phyloP scores from a whole-genome alignment of 345 rosid genomes.

The Gynandropsis gynandra region DNA sequence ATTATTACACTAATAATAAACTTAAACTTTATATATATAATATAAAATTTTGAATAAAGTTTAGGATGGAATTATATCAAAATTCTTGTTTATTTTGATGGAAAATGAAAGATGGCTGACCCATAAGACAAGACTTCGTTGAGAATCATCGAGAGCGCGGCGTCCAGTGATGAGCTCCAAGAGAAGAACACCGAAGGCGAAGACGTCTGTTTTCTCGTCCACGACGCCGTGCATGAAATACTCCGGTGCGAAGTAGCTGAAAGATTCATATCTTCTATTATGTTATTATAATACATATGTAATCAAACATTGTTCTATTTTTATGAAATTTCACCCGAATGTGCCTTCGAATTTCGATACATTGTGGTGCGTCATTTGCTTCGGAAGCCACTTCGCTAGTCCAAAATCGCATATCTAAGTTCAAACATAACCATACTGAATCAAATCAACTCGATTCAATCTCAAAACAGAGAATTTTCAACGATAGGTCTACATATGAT shows the following conservation, averaged over 20 bases:
- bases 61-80: too few relatives aligned
- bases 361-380: conserved; percentile 69
- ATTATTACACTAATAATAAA: too few relatives aligned
- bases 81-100: too few relatives aligned
- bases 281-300: background rate
- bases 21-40: too few relatives aligned
- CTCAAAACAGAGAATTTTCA: too few relatives aligned
- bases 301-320: background rate
- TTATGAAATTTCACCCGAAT: conserved; percentile 49
- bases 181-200: conserved; percentile 81
- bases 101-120: conserved; percentile 32
- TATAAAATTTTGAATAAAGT: too few relatives aligned
- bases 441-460: conserved; percentile 6
- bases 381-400: conserved; percentile 91
- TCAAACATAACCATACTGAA: too few relatives aligned
- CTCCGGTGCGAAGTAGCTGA: conserved; percentile 91
- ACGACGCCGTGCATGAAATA: conserved; percentile 92
- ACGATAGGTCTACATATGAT: too few relatives aligned
- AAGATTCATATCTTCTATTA: conserved; percentile 6
- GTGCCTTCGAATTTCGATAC: conserved; percentile 94
- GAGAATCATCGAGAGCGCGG: conserved; percentile 58
- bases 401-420: conserved; percentile 96
- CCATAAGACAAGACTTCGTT: conserved; percentile 74
- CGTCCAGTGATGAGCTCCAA: conserved; percentile 84
- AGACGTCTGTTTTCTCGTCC: conserved; percentile 89